These are phyloP conservation scores for Shiraia sp. DNA, from an alignment of 2,329 filamentous ascomycete genomes.

Conservation along the genomic window DNA sequence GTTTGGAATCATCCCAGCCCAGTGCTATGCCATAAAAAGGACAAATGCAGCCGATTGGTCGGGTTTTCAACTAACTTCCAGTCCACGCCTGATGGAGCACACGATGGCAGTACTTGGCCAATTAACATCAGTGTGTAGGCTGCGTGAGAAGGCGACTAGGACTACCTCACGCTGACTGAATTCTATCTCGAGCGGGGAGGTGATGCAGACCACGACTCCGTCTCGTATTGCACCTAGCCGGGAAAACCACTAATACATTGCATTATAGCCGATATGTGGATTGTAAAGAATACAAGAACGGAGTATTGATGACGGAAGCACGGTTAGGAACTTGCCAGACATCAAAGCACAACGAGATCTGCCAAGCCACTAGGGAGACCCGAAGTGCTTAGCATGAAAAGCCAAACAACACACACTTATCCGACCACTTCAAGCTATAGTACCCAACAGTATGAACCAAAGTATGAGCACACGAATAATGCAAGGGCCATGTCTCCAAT, in stretches of 20 bases:
- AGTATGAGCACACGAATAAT: no score
- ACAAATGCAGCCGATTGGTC: conserved; percentile 14
- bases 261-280: neutral
- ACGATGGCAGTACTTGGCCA: neutral
- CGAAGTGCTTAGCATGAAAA: no score
- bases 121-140: neutral
- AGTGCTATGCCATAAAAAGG: conserved; percentile 2
- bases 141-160: neutral
- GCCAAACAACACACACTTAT: no score
- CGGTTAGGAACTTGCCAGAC: no score
- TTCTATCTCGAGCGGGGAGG: neutral
- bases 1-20: conserved; percentile 4
- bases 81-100: neutral
- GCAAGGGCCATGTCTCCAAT: no score
- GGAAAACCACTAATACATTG: conserved; percentile 1
- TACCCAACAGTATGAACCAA: no score
- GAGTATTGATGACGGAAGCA: no score
- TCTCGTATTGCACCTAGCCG: neutral
- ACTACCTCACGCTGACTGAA: conserved; percentile 1
- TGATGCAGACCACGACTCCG: neutral
- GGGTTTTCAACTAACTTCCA: conserved; percentile 2
- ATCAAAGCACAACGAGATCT: no score
- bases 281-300: no score
- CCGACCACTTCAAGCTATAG: no score
- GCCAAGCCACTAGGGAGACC: no score